Base-by-base conservation (phyloP, 371 early-diverging fungal genomes). In the Syncephalastrum sp. region DNA sequence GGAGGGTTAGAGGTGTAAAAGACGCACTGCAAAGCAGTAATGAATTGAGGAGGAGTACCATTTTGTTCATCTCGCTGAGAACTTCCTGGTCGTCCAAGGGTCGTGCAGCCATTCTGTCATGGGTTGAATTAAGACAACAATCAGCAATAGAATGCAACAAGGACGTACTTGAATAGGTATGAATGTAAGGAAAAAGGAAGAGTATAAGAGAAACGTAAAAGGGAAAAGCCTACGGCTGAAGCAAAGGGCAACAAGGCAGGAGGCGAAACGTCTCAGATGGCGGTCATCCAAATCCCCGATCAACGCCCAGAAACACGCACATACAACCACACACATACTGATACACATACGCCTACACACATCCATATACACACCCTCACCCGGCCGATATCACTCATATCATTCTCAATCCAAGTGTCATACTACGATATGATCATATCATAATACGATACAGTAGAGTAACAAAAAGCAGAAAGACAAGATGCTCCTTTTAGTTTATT, bases 21-120 rank as follows among this genome's bases (percentile, higher is more conserved):
- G 21, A 4, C 33, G 14, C 21, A 5, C 12, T 42, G 50, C 13
- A 50, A 29, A 47, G 41, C 13, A 59, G 56, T 29, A 42, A 44
- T 29, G 23, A 19, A 27, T 33, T 43, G 43, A 21, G 21, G 38
- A 45, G 5, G 19, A 51, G 24, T 70, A 84, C 95, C 95, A 91
- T 91, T 79, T 91, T 91, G 63, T 82, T 85, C 92, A 93, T 91
- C 81, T 93, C 92, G 58, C 78, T 82, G 70, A 74, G 72, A 59
- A 95, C 97, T 84, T 96, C 95, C 59, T 90, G 88, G 71, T 97
- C 97, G 79, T 93, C 92, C 66, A 97, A 83, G 52, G 94, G 71
- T 72, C 78, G 68, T 53, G 70, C 69, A 49, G 78, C 68, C 78
- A 77, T 77, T 47, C 16, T 65, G 52, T 29, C 48, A 60, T 10